These are phyloP conservation scores for Epichloe elymi DNA, from an alignment of 2,329 filamentous ascomycete species.

Conservation along the genomic window DNA sequence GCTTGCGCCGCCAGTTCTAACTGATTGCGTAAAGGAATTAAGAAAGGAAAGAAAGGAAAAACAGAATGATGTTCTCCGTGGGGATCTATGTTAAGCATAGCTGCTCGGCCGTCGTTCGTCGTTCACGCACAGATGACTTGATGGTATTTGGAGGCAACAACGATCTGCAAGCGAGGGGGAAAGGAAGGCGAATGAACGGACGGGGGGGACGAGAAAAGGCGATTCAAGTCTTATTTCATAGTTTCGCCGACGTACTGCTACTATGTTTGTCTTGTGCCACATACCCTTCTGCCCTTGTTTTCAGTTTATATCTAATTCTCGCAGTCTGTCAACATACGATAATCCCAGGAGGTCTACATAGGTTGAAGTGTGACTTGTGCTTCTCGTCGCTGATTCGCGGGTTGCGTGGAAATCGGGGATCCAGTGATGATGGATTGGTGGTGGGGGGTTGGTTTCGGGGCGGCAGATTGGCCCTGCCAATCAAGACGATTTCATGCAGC, in stretches of 20 bases:
- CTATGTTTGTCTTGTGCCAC: not conserved
- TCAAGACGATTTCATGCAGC: too few species aligned
- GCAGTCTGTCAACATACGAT: not conserved
- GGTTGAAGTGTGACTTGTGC: too few species aligned
- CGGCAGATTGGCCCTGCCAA: too few species aligned
- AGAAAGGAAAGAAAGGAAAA: fast-evolving
- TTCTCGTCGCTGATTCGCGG: not conserved
- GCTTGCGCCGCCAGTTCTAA: not conserved
- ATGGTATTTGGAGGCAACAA: not conserved
- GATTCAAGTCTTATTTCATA: not conserved
- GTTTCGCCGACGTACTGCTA: not conserved
- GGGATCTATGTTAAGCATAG: too few species aligned
- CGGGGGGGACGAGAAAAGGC: not conserved
- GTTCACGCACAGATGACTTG: not conserved
- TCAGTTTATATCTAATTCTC: not conserved
- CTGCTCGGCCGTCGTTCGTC: not conserved
- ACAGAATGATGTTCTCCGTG: too few species aligned
- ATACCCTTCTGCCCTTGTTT: not conserved
- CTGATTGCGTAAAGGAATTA: not conserved
- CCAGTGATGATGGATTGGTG: not conserved
- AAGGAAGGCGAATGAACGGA: not conserved
- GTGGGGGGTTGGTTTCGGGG: too few species aligned
- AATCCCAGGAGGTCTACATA: too few species aligned
- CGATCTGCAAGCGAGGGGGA: not conserved
- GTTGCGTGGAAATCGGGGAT: not conserved